These are phyloP conservation scores for Geosmithia morbida DNA, from an alignment of 2,329 filamentous ascomycete genomes.

Conservation along the genomic window DNA sequence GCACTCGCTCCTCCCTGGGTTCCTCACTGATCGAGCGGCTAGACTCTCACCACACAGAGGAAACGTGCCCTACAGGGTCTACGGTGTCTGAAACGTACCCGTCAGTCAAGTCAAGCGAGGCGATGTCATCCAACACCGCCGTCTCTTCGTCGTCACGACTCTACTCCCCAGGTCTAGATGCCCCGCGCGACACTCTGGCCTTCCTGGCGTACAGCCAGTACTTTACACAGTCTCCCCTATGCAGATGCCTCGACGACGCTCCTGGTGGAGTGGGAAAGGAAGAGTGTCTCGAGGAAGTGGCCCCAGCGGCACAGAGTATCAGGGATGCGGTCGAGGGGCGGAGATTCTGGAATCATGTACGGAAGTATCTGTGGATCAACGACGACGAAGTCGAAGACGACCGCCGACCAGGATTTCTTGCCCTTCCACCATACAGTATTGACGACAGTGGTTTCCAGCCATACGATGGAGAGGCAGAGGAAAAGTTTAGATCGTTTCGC, in stretches of 20 bases:
- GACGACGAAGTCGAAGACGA: slow-evolving; percentile 13
- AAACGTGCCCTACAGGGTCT: background rate
- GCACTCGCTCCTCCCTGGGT: no score
- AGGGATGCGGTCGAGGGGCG: slow-evolving; percentile 10
- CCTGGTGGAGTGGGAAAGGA: background rate
- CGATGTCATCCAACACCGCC: background rate
- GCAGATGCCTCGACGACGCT: slow-evolving; percentile 13
- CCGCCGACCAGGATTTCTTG: background rate
- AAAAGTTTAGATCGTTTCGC: background rate
- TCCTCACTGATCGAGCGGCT: no score
- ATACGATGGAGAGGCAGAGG: background rate
- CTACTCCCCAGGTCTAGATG: background rate
- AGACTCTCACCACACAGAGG: no score
- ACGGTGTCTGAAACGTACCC: background rate
- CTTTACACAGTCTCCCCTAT: slow-evolving; percentile 14
- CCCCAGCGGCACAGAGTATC: background rate
- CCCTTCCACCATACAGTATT: background rate
- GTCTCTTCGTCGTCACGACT: background rate
- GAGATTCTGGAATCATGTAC: slow-evolving; percentile 16
- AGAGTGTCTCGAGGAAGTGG: background rate
- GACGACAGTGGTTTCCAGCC: background rate
- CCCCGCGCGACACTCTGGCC: slow-evolving; percentile 12
- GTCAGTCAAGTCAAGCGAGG: background rate
- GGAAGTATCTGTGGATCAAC: slow-evolving; percentile 12
- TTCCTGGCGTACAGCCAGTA: slow-evolving; percentile 17